phyloP scores from a whole-genome alignment of 2,329 filamentous ascomycete genomes.

The Claviceps quebecensis region DNA sequence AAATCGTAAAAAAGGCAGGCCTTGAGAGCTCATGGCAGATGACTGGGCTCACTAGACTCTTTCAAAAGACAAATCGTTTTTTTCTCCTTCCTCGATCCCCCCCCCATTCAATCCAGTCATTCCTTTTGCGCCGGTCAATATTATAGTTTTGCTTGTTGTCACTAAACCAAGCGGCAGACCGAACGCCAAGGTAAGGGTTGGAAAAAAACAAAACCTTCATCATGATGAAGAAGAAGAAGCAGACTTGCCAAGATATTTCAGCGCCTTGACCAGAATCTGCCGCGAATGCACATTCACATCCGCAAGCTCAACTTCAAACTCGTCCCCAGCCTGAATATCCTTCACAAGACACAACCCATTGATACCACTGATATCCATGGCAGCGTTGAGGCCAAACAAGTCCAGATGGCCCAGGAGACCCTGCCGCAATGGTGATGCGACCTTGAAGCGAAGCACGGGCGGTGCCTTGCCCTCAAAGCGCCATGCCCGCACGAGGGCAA shows the following conservation, averaged over 20 bases:
- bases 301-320: constrained; percentile 41
- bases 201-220: neutral
- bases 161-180: neutral
- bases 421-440: constrained; percentile 22
- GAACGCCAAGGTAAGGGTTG: too few relatives aligned
- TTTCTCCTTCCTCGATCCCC: too few relatives aligned
- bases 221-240: neutral
- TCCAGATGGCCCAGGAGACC: constrained; percentile 30
- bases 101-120: neutral
- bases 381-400: constrained; percentile 34
- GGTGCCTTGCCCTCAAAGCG: constrained; percentile 35
- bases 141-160: neutral
- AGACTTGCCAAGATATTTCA: constrained; percentile 16
- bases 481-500: constrained; percentile 48
- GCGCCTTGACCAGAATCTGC: constrained; percentile 31
- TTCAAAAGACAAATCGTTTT: too few relatives aligned
- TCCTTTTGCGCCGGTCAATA: neutral
- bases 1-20: too few relatives aligned
- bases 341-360: constrained; percentile 22
- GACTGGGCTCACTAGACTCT: too few relatives aligned
- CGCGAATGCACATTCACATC: constrained; percentile 37
- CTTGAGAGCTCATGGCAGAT: too few relatives aligned
- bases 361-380: constrained; percentile 26
- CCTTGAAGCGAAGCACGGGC: constrained; percentile 33
- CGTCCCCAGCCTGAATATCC: constrained; percentile 35